A percentile compares a stretch with the other conserved stretches of the same genome.
Evolutionary conservation across 805 yeast genomes (phyloP).

Genomic region (Kodamaea sagamina): DNA sequence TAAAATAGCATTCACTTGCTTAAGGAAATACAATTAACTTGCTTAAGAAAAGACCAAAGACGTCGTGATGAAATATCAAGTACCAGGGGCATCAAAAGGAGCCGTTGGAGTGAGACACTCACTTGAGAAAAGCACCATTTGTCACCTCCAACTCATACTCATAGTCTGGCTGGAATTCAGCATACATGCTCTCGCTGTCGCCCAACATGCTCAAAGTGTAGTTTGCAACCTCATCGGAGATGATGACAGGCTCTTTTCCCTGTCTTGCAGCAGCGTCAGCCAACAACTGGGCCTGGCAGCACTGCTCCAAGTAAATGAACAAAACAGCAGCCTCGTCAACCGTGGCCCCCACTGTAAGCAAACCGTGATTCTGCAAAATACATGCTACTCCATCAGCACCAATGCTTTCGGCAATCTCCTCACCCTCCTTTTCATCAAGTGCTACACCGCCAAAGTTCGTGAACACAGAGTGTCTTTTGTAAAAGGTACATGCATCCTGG

Average conservation of each 20-base stretch:
- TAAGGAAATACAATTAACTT: too few species aligned
- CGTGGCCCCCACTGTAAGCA: slow-evolving; percentile 67
- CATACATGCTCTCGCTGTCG: slow-evolving; percentile 68
- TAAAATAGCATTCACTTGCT: too few species aligned
- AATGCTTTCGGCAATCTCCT: slow-evolving; percentile 58
- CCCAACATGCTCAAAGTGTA: slow-evolving; percentile 61
- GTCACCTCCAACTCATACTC: slow-evolving; percentile 39
- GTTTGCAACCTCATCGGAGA: slow-evolving; percentile 49
- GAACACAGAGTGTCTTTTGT: slow-evolving; percentile 67
- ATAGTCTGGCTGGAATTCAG: slow-evolving; percentile 73
- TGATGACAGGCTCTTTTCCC: slow-evolving; percentile 43
- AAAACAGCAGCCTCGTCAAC: slow-evolving; percentile 75
- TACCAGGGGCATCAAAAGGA: too few species aligned
- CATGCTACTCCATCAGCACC: slow-evolving; percentile 56
- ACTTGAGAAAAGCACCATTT: slow-evolving; percentile 26
- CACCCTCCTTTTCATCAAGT: slow-evolving; percentile 63
- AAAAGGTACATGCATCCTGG: slow-evolving; percentile 73
- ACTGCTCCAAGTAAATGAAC: slow-evolving; percentile 61
- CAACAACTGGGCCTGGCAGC: slow-evolving; percentile 65
- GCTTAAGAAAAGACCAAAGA: too few species aligned
- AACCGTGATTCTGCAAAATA: slow-evolving; percentile 72
- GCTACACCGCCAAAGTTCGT: slow-evolving; percentile 79
- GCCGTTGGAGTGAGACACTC: not conserved
- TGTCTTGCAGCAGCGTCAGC: slow-evolving; percentile 55
- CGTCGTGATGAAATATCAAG: too few species aligned